These are phyloP conservation scores for Tetrapisispora namnaoensis DNA, from an alignment of 805 yeast species.

Conservation along the genomic window DNA sequence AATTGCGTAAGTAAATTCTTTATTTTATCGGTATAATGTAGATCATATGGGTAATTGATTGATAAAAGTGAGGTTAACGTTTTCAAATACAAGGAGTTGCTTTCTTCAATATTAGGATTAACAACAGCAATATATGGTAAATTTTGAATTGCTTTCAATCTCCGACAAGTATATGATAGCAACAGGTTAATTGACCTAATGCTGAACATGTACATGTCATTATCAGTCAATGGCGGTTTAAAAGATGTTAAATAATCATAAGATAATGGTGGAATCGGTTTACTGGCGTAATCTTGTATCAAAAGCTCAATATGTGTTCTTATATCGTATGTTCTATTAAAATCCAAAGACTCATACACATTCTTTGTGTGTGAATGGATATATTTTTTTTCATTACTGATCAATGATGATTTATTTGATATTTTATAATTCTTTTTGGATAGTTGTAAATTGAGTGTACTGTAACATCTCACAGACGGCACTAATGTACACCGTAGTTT, in stretches of 20 bases:
- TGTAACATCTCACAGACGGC: background rate
- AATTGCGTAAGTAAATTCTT: conserved; percentile 46
- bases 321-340: conserved; percentile 45
- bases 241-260: conserved; percentile 42
- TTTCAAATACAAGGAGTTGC: conserved; percentile 61
- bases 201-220: conserved; percentile 33
- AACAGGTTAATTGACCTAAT: conserved; percentile 48
- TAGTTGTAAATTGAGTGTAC: background rate
- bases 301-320: conserved; percentile 50
- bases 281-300: conserved; percentile 46
- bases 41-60: conserved; percentile 35
- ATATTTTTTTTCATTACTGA: background rate
- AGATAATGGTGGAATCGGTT: conserved; percentile 44
- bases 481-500: background rate
- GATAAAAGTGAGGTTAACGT: conserved; percentile 48
- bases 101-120: conserved; percentile 76
- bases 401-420: background rate
- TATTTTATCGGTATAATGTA: conserved; percentile 46
- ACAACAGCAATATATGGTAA: conserved; percentile 78
- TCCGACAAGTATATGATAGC: conserved; percentile 54
- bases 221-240: conserved; percentile 23
- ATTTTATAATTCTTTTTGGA: too few species aligned
- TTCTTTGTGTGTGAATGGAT: background rate
- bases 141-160: conserved; percentile 58
- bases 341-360: conserved; percentile 17